Percentiles rank a stretch among this genome's conserved stretches.
Evolutionary conservation across 2,329 filamentous ascomycete species (phyloP).

Genomic region (Fusarium musae): DNA sequence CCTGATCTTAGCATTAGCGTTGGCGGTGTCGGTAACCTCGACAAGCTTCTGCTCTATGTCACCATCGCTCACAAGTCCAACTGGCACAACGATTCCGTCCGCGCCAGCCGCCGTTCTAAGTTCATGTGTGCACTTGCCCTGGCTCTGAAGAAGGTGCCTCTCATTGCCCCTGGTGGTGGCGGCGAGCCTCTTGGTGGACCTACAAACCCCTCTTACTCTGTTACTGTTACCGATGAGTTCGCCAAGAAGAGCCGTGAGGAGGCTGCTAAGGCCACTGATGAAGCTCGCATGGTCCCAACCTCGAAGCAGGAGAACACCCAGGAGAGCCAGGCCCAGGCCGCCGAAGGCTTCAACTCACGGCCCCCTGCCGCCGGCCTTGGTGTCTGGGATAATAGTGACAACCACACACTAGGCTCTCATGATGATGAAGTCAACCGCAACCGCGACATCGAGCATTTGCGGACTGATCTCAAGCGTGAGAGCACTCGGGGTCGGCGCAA

Average conservation of each 20-base stretch:
- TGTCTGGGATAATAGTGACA: constrained; percentile 42
- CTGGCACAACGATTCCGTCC: constrained; percentile 87
- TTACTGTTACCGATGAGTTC: constrained; percentile 75
- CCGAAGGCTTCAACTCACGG: constrained; percentile 57
- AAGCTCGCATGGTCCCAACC: constrained; percentile 70
- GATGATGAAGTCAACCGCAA: constrained; percentile 51
- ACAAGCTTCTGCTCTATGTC: constrained; percentile 85
- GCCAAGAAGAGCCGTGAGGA: constrained; percentile 72
- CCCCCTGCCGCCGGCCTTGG: constrained; percentile 42
- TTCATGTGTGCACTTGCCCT: constrained; percentile 95
- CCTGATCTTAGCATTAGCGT: constrained; percentile 84
- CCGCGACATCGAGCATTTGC: constrained; percentile 53
- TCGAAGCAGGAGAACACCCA: constrained; percentile 44
- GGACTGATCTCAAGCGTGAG: constrained; percentile 53
- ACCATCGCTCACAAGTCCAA: constrained; percentile 93
- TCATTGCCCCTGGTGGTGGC: constrained; percentile 82
- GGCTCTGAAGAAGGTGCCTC: constrained; percentile 87
- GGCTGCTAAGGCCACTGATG: constrained; percentile 70
- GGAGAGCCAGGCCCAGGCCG: constrained; percentile 57
- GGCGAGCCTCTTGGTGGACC: constrained; percentile 70
- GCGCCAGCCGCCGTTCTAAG: constrained; percentile 85
- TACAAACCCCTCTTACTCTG: constrained; percentile 83
- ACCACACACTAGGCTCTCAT: constrained; percentile 40
- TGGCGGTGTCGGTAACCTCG: constrained; percentile 81
- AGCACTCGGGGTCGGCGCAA: constrained; percentile 62